Conservation (phyloP, 768 basidiomycete species). For the Mycena floridula region DNA sequence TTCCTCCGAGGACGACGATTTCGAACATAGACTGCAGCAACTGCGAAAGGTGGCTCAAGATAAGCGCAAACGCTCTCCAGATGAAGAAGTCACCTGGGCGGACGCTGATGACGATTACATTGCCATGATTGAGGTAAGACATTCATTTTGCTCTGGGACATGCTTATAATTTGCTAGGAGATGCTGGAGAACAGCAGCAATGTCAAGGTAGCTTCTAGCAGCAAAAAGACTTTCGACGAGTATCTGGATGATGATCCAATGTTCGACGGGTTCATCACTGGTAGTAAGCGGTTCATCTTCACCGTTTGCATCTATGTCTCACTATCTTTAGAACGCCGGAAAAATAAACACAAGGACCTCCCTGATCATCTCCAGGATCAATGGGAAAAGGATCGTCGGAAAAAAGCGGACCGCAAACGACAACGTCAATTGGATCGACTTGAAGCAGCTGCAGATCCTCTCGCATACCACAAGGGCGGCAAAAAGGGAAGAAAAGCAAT, state of each 20-base stretch:
- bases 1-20: conserved; percentile 8
- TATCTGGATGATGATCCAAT: no score
- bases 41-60: not conserved
- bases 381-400: conserved; percentile 78
- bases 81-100: conserved; percentile 20
- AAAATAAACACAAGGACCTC: conserved; percentile 46
- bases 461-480: conserved; percentile 55
- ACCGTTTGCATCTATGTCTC: conserved; percentile 1
- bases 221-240: no score
- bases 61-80: not conserved
- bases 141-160: not conserved
- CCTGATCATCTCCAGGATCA: conserved; percentile 54
- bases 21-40: not conserved
- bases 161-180: conserved; percentile 31
- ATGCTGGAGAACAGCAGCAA: conserved; percentile 61
- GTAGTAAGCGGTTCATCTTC: conserved; percentile 34
- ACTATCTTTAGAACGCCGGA: conserved; percentile 29
- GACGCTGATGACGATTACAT: conserved; percentile 57
- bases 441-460: conserved; percentile 54
- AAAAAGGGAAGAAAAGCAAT: conserved; percentile 69
- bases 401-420: conserved; percentile 74
- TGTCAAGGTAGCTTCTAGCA: no score
- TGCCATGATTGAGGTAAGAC: conserved; percentile 45
- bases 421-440: conserved; percentile 53
- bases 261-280: conserved; percentile 34